These are phyloP conservation scores for Prinsepia uniflora DNA, from an alignment of 306 rosid genomes.

Conservation along the genomic window DNA sequence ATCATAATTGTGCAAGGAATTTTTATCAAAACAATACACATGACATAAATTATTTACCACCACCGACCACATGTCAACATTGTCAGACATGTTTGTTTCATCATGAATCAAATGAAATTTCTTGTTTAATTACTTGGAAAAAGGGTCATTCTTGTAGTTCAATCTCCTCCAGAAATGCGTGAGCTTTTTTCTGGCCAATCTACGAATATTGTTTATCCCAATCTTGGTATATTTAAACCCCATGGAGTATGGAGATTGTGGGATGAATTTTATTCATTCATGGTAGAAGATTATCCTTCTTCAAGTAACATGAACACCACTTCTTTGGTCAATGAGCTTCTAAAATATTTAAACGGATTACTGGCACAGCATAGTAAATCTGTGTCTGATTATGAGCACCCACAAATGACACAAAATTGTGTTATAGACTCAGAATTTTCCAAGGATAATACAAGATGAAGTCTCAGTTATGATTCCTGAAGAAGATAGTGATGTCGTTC, in stretches of 20 bases:
- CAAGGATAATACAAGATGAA: not conserved
- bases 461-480: not conserved
- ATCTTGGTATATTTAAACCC: not conserved
- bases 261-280: not conserved
- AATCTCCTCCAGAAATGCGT: not conserved
- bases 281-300: constrained; percentile 6
- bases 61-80: not conserved
- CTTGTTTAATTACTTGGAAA: not conserved
- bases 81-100: not conserved
- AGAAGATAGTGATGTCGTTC: not conserved
- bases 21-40: not conserved
- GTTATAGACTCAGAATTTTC: too few species aligned
- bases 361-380: not conserved
- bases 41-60: not conserved
- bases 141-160: not conserved
- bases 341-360: too few species aligned
- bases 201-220: not conserved
- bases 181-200: not conserved
- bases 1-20: not conserved
- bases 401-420: not conserved
- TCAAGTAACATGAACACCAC: too few species aligned
- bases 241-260: not conserved
- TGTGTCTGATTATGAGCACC: not conserved
- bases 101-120: not conserved
- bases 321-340: too few species aligned